Percentiles rank a stretch among this genome's conserved stretches.
Evolutionary conservation across 179 eudicot species (phyloP).

Genomic region (Nepenthes alata): DNA sequence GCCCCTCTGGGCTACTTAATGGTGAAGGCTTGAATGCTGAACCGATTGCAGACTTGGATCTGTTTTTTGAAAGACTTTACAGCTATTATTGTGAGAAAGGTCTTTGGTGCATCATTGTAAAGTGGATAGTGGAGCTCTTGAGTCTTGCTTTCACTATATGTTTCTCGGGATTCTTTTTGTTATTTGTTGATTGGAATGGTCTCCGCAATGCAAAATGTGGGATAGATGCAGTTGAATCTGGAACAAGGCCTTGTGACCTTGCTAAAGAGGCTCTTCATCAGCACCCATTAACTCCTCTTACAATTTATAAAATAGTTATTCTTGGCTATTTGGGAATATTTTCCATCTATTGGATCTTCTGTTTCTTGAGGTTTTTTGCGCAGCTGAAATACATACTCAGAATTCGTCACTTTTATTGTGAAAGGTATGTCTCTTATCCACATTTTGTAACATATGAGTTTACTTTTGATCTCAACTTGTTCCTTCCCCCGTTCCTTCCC

Average conservation of each 20-base stretch:
- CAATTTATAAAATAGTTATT: slow-evolving; percentile 61
- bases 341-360: slow-evolving; percentile 69
- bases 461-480: too few relatives aligned
- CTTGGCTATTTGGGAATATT: slow-evolving; percentile 80
- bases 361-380: slow-evolving; percentile 79
- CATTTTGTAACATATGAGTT: slow-evolving; percentile 9
- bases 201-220: slow-evolving; percentile 94
- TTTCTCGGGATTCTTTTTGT: slow-evolving; percentile 80
- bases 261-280: slow-evolving; percentile 78
- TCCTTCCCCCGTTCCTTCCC: too few relatives aligned
- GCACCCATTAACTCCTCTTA: slow-evolving; percentile 86
- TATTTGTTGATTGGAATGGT: slow-evolving; percentile 91
- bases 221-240: slow-evolving; percentile 86
- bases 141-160: slow-evolving; percentile 86
- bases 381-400: slow-evolving; percentile 71
- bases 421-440: slow-evolving; percentile 59
- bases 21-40: slow-evolving; percentile 69
- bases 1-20: slow-evolving; percentile 87
- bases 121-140: slow-evolving; percentile 90
- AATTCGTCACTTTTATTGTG: slow-evolving; percentile 70
- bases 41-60: slow-evolving; percentile 75
- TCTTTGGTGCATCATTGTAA: slow-evolving; percentile 88
- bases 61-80: slow-evolving; percentile 84
- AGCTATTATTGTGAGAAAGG: slow-evolving; percentile 95
- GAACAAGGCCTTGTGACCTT: slow-evolving; percentile 72